phyloP scores from a whole-genome alignment of 2,329 filamentous ascomycete genomes.

The Colletotrichum neosansevieriae region DNA sequence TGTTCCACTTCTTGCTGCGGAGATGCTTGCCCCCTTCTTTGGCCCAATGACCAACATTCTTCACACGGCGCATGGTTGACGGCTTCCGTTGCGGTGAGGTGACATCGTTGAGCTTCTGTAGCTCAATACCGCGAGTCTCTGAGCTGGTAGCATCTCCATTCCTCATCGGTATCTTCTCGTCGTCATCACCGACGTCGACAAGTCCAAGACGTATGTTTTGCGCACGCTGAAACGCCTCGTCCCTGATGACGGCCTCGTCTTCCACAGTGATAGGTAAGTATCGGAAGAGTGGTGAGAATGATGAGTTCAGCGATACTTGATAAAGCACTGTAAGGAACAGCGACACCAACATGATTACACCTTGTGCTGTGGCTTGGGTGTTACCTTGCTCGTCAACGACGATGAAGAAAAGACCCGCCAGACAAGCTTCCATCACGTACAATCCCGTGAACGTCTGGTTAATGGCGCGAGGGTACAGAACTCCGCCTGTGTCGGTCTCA shows the following conservation, averaged over 20 bases:
- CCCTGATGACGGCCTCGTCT: slow-evolving; percentile 91
- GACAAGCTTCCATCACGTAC: slow-evolving; percentile 92
- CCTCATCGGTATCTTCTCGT: slow-evolving; percentile 57
- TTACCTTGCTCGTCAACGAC: slow-evolving; percentile 70
- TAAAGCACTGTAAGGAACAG: slow-evolving; percentile 79
- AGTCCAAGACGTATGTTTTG: slow-evolving; percentile 79
- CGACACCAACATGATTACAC: slow-evolving; percentile 84
- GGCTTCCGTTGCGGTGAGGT: slow-evolving; percentile 49
- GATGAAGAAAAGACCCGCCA: slow-evolving; percentile 92
- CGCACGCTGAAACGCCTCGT: slow-evolving; percentile 86
- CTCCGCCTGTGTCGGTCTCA: slow-evolving; percentile 88
- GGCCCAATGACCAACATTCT: slow-evolving; percentile 62
- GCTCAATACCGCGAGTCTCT: slow-evolving; percentile 50
- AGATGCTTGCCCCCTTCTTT: slow-evolving; percentile 62
- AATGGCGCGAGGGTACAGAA: slow-evolving; percentile 91
- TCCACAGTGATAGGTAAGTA: slow-evolving; percentile 96
- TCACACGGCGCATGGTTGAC: slow-evolving; percentile 60
- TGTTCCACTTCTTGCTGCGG: slow-evolving; percentile 58
- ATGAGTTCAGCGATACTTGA: slow-evolving; percentile 83
- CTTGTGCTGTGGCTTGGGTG: slow-evolving; percentile 76
- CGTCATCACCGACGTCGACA: slow-evolving; percentile 62
- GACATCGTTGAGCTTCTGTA: slow-evolving; percentile 47
- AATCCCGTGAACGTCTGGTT: slow-evolving; percentile 96
- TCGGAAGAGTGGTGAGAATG: slow-evolving; percentile 86
- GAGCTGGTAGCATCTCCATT: slow-evolving; percentile 46